These are phyloP conservation scores for Cucurbita argyrosperma DNA, from an alignment of 306 rosid species.

Conservation along the genomic window DNA sequence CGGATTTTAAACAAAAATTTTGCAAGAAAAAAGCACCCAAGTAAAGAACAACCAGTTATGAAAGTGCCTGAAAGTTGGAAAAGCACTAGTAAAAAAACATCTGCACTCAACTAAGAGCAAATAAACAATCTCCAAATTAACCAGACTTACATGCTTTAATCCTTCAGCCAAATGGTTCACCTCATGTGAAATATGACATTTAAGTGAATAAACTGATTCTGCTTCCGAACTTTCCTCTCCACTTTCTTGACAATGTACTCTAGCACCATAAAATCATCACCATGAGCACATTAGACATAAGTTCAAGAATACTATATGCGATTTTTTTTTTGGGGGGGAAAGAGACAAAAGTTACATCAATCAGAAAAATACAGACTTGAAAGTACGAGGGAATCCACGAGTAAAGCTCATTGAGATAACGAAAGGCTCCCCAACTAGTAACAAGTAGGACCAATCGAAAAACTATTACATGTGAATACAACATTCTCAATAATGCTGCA, in stretches of 20 bases:
- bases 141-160: constrained; percentile 68
- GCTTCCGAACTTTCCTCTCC: constrained; percentile 95
- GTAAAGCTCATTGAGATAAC: background rate
- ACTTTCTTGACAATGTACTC: constrained; percentile 90
- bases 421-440: background rate
- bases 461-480: background rate
- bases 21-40: background rate
- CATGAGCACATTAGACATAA: constrained; percentile 3
- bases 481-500: no score
- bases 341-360: background rate
- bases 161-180: constrained; percentile 99
- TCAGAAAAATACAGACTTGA: background rate
- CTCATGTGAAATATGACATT: constrained; percentile 97
- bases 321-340: no score
- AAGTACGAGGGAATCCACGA: background rate
- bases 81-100: background rate
- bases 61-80: background rate
- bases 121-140: background rate
- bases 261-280: constrained; percentile 21
- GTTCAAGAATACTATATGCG: background rate
- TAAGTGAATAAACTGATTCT: constrained; percentile 88
- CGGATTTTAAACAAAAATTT: background rate
- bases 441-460: background rate
- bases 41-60: background rate
- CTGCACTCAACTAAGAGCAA: background rate